Evolutionary conservation across 306 rosid species (phyloP), one percentile per base, ranked within the genome.

Genomic region (Aeschynomene evenia): DNA sequence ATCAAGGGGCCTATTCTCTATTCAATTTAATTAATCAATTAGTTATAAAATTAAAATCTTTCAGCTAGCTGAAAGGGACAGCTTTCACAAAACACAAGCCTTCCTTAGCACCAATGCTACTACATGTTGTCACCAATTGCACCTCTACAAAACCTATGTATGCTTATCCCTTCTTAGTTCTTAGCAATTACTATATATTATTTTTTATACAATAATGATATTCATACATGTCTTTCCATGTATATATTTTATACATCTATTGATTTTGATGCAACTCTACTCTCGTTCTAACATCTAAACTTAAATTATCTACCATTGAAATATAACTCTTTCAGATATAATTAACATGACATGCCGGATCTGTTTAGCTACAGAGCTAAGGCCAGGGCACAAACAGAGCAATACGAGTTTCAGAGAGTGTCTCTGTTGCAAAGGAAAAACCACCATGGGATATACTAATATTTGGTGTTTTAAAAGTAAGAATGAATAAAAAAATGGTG

Each of bases 1-100:
- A 58, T 75, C 71, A 3, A 12, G 22, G 63, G 63, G 5, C 58
- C 68, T 28, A 28, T 54, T 61, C 45, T 33, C n/a, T n/a, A n/a
- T n/a, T n/a, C n/a, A n/a, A n/a, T n/a, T n/a, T n/a, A n/a, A n/a
- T n/a, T n/a, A n/a, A n/a, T n/a, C n/a, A n/a, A n/a, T n/a, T n/a
- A n/a, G n/a, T n/a, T n/a, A n/a, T n/a, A n/a, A n/a, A n/a, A n/a
- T n/a, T n/a, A 28, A 6, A 28, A 3, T 54, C 11, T 21, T 42
- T 70, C 74, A 16, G 19, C 11, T 14, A 16, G 19, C 11, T 14
- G 21, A 48, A 68, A 2, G 14, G 28, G 34, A 55, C 29, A 19
- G 49, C 49, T 36, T 36, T 19, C 34, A 15, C 51, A 61, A 20
- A 61, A 36, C 34, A 66, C 0, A 29, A 31, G 58, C 28, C 19